Evolutionary conservation across 129 eudicot genomes (phyloP), one percentile per base, ranked within the genome.

Genomic region (Scalesia atractyloides): DNA sequence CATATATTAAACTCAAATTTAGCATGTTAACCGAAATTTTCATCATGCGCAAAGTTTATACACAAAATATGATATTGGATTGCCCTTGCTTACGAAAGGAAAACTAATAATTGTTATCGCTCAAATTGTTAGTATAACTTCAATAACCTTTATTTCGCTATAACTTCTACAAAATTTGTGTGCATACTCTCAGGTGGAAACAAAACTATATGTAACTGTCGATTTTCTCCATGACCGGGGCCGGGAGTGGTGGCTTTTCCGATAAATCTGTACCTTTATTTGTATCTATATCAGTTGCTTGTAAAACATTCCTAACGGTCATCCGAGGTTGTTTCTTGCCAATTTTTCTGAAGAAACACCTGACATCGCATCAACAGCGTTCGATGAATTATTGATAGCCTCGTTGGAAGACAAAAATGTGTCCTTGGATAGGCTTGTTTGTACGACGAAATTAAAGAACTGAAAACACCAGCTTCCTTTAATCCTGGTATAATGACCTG

Each of bases 221-320:
- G 7, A 66, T 68, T 43, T 36, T n/a, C 41, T 74, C 83, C 64
- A 80, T 19, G 20, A 52, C 22, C 4, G 86, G 88, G 69, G 86
- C 73, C n/a, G 86, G 70, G 39, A 78, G 74, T 59, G 92, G 92
- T 26, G 88, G 86, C 65, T 84, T 52, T 64, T 89, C 92, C 48
- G 26, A 11, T 52, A 60, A 63, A 46, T 69, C 52, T 37, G 54
- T 4, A 18, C 62, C 82, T 58, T 22, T 54, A 56, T 56, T 19
- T 59, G 47, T 69, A 52, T 36, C 1, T 7, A 60, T 68, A 53
- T 52, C 22, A 34, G 22, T 50, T 13, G 39, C 73, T 43, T 79
- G 86, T 74, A 87, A 62, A 5, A 87, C 72, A 54, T 72, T 75
- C 80, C 81, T 78, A 33, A 59, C 66, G 17, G 57, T 59, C 58